Evolutionary conservation across 2,329 filamentous ascomycete genomes (phyloP), one percentile per base, ranked within the genome.

Genomic region (Paraphoma sp.): DNA sequence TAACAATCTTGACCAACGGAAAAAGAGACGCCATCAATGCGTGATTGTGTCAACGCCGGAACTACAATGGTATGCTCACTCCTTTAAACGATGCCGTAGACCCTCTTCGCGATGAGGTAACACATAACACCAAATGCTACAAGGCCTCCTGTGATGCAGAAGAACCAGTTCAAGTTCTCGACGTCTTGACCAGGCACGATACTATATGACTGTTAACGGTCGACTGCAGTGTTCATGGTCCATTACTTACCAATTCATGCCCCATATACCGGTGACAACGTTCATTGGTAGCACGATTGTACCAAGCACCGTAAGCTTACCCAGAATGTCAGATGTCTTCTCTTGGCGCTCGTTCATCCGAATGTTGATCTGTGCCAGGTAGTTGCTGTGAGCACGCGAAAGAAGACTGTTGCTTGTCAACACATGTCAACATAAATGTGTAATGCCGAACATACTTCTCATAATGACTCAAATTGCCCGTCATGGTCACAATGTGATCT

Each of bases 401-500:
- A 99, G 84, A 48, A 99, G 91, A 71, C 92, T 95, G 63, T 3
- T 30, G 14, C 41, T 18, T 56, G 58, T 71, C 57, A 72, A 63
- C 45, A 50, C 33, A 33, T 5, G 4, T 11, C 14, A 10, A 5
- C 16, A 23, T 10, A 4, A 11, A 11, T 9, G n/a, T 12, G 3
- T 4, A 50, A 18, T 45, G 18, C 14, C 40, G 17, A 44, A 82
- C 88, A 71, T 82, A 95, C 91, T 93, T 96, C 79, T 99, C 95
- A 71, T 98, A 98, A 75, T 99, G 95, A 64, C 89, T 90, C 72
- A 99, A 79, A 74, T 98, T 99, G 49, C 90, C 91, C 38, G 94
- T 98, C 95, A 99, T 99, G 61, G 95, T 99, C 67, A 99, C 89
- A 67, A 99, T 98, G 75, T 99, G 95, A 80, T 99, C 95, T 77